These are phyloP conservation scores for Boletus hoseneyae DNA, from an alignment of 1,284 basidiomycete species.

Conservation along the genomic window DNA sequence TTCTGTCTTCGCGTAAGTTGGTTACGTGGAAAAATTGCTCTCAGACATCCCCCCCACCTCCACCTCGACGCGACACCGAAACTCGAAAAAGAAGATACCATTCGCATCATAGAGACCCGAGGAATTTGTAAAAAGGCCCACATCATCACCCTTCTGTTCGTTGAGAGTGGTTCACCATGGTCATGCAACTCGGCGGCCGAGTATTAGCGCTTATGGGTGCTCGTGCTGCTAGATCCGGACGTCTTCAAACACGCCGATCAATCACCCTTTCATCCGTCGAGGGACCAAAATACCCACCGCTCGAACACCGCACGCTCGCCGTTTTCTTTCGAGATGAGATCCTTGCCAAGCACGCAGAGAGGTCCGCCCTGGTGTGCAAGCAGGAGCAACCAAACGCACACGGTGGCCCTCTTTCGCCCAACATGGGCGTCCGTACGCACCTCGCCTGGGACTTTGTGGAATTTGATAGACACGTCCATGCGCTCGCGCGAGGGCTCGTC, in stretches of 20 bases:
- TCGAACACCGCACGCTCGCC: constrained; percentile 59
- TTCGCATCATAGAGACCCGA: too few species aligned
- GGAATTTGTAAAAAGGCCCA: too few species aligned
- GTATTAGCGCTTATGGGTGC: background rate
- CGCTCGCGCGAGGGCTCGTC: constrained; percentile 69
- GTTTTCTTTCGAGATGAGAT: constrained; percentile 60
- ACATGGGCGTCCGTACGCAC: constrained; percentile 46
- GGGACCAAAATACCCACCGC: constrained; percentile 59
- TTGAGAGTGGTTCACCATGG: constrained; percentile 8
- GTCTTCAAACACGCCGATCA: constrained; percentile 1
- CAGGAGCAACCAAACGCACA: constrained; percentile 58
- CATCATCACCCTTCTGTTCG: too few species aligned
- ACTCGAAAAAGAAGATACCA: too few species aligned
- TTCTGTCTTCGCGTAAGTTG: too few species aligned
- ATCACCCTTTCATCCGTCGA: constrained; percentile 50
- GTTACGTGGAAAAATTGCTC: too few species aligned
- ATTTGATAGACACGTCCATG: constrained; percentile 63
- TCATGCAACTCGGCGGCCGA: background rate
- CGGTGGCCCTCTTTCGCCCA: constrained; percentile 53
- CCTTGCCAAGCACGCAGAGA: constrained; percentile 44
- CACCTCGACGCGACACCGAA: too few species aligned
- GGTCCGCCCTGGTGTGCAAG: constrained; percentile 65
- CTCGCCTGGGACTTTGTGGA: constrained; percentile 75
- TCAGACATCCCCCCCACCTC: too few species aligned
- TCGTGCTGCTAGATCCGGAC: background rate